Evolutionary conservation across 352 stramenopile genomes (phyloP).

Genomic region (Phytophthora megakarya): DNA sequence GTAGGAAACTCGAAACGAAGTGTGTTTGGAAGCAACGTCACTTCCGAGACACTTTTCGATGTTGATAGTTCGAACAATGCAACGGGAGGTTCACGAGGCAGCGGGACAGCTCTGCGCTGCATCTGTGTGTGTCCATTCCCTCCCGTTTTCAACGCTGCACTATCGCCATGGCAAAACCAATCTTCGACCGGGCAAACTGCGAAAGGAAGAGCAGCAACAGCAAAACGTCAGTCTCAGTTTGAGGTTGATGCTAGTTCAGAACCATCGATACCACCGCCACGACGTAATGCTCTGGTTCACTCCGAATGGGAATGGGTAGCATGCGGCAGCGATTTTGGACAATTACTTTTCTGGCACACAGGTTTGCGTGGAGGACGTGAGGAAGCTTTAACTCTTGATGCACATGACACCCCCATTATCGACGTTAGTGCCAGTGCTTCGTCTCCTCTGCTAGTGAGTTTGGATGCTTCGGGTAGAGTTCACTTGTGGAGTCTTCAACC

Average conservation of each 20-base stretch:
- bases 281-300: conserved; percentile 40
- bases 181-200: conserved; percentile 34
- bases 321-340: conserved; percentile 63
- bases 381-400: conserved; percentile 45
- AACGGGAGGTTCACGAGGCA: neutral
- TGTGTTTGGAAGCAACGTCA: neutral
- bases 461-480: conserved; percentile 49
- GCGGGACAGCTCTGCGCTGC: conserved; percentile 15
- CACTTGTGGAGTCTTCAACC: conserved; percentile 68
- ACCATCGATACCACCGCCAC: conserved; percentile 8
- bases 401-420: conserved; percentile 55
- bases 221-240: conserved; percentile 20
- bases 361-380: conserved; percentile 47
- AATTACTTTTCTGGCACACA: conserved; percentile 78
- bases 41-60: neutral
- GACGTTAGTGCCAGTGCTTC: conserved; percentile 45
- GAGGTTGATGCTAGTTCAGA: neutral
- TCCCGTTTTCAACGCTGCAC: conserved; percentile 48
- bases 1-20: conserved; percentile 3
- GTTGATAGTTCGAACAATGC: conserved; percentile 1
- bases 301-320: conserved; percentile 70
- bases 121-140: conserved; percentile 65
- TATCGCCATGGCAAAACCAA: conserved; percentile 40
- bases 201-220: conserved; percentile 24
- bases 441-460: conserved; percentile 59